Conservation (phyloP, 805 yeast species). For the Candida chilensis region DNA sequence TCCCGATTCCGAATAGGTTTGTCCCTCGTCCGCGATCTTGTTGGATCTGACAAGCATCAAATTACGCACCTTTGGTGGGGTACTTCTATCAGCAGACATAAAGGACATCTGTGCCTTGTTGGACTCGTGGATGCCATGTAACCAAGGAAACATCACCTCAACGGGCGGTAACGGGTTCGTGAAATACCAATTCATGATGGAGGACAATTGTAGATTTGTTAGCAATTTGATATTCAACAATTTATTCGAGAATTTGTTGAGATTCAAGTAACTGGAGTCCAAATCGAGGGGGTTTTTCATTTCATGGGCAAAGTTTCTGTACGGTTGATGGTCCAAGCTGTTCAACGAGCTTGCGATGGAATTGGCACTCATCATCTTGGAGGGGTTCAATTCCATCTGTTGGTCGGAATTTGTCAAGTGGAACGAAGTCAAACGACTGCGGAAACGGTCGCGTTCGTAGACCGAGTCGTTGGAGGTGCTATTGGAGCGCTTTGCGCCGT, state of each 20-base stretch:
- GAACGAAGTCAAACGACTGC: background rate
- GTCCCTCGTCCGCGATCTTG: constrained; percentile 11
- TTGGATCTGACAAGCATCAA: constrained; percentile 12
- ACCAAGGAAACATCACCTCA: constrained; percentile 76
- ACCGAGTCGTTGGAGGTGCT: background rate
- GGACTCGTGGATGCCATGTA: constrained; percentile 63
- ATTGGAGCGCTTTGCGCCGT: background rate
- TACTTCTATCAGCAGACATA: constrained; percentile 8
- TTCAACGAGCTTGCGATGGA: background rate
- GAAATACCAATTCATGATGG: background rate
- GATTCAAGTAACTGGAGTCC: background rate
- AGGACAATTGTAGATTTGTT: background rate
- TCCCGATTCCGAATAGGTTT: constrained; percentile 20
- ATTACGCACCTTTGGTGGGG: constrained; percentile 1
- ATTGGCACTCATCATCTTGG: background rate
- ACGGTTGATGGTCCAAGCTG: background rate
- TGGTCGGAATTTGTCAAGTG: background rate
- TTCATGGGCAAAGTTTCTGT: background rate
- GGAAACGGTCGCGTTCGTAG: background rate
- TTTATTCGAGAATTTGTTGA: background rate
- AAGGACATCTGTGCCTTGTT: constrained; percentile 47
- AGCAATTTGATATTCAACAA: background rate
- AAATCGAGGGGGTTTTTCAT: background rate
- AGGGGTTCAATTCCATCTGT: background rate
- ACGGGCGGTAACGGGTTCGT: constrained; percentile 54